Evolutionary conservation across 2,329 filamentous ascomycete genomes (phyloP).

Genomic region (Fusarium falciforme): DNA sequence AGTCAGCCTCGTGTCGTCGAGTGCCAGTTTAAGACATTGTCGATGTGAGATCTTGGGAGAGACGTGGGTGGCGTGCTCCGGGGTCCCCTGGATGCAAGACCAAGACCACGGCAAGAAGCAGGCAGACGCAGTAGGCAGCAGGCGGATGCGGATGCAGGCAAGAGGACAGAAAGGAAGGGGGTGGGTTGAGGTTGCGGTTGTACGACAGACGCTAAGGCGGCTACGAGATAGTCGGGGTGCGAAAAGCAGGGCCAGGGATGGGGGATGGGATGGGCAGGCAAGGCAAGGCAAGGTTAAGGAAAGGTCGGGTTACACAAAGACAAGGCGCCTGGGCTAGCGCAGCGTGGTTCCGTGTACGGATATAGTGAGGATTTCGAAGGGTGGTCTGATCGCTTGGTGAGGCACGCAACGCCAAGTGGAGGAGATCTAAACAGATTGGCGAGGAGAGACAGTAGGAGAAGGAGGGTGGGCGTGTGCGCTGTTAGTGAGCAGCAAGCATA

Average conservation of each 20-base stretch:
- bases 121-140: background rate
- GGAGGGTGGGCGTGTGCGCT: constrained; percentile 9
- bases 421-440: constrained; percentile 32
- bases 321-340: constrained; percentile 20
- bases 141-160: background rate
- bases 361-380: constrained; percentile 8
- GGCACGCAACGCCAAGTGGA: constrained; percentile 30
- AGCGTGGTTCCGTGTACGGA: background rate
- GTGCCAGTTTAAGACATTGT: constrained; percentile 37
- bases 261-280: background rate
- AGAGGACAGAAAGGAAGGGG: constrained; percentile 2
- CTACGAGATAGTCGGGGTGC: constrained; percentile 31
- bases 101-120: background rate
- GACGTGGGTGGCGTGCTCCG: constrained; percentile 32
- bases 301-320: constrained; percentile 40
- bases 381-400: constrained; percentile 29
- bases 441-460: background rate
- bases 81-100: background rate
- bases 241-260: constrained; percentile 31
- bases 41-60: constrained; percentile 27
- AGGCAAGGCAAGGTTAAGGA: constrained; percentile 31
- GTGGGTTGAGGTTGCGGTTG: constrained; percentile 39
- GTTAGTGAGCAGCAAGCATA: constrained; percentile 2
- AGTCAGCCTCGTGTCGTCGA: constrained; percentile 20
- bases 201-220: constrained; percentile 41